A percentile compares a stretch with the other conserved stretches of the same genome.
Conservation (phyloP, 1,284 basidiomycete species). For the Psilocybe mexicana region DNA sequence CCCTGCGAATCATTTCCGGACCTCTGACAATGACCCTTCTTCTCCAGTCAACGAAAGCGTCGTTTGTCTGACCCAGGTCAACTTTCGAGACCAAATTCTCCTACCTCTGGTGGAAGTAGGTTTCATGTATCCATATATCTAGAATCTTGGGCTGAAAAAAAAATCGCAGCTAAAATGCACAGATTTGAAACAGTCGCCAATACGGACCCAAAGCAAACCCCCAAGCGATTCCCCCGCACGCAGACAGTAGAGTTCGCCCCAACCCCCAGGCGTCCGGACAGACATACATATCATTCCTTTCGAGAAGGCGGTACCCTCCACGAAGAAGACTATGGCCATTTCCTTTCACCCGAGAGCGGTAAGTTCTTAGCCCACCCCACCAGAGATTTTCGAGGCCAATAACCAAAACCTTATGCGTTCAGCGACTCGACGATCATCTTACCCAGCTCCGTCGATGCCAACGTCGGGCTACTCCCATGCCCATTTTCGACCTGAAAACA, state of each 20-base stretch:
- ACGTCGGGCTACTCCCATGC: constrained; percentile 13
- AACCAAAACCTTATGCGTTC: neutral
- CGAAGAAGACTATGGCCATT: constrained; percentile 7
- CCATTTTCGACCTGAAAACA: constrained; percentile 23
- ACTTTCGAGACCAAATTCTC: constrained; percentile 34
- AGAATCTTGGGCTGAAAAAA: neutral
- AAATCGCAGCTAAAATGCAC: constrained; percentile 28
- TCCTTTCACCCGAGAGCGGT: constrained; percentile 28
- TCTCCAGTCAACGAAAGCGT: constrained; percentile 25
- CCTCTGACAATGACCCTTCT: neutral
- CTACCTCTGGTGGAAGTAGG: constrained; percentile 27
- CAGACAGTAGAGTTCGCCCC: constrained; percentile 63
- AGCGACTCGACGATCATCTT: constrained; percentile 9
- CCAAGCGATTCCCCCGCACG: constrained; percentile 40
- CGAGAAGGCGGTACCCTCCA: constrained; percentile 15
- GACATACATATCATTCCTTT: constrained; percentile 9
- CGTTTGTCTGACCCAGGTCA: constrained; percentile 42
- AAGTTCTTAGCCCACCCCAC: constrained; percentile 9
- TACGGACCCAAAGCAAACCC: constrained; percentile 17
- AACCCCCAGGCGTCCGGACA: constrained; percentile 18
- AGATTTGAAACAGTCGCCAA: constrained; percentile 36
- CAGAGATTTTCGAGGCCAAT: neutral
- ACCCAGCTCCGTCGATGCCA: constrained; percentile 7
- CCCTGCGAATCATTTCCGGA: neutral
- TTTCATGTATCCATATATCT: constrained; percentile 1